phyloP scores from a whole-genome alignment of 805 yeast genomes.

The Babjeviella inositovora region DNA sequence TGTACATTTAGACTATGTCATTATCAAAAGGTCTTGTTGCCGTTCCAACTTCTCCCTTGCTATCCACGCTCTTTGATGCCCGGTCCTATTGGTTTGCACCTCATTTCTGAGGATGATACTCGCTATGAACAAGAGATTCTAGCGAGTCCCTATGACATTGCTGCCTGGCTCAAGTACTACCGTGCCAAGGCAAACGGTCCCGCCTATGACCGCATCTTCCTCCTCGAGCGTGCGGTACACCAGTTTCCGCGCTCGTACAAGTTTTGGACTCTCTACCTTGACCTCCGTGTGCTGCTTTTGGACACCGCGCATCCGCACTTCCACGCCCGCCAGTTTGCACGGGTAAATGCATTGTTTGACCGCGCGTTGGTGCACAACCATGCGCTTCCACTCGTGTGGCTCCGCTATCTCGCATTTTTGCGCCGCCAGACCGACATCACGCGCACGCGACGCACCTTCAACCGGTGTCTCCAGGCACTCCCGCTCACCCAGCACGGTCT shows the following conservation, averaged over 20 bases:
- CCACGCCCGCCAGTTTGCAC: conserved; percentile 11
- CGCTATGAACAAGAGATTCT: conserved; percentile 18
- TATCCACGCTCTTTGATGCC: too few relatives aligned
- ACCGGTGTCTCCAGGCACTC: conserved; percentile 27
- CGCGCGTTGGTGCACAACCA: conserved; percentile 21
- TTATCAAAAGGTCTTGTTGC: too few relatives aligned
- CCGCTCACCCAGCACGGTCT: conserved; percentile 35
- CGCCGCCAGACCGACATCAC: conserved; percentile 15
- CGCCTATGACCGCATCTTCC: conserved; percentile 20
- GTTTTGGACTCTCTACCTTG: conserved; percentile 37
- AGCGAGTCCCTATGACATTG: conserved; percentile 13
- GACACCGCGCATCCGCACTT: conserved; percentile 10
- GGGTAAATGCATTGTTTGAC: conserved; percentile 27
- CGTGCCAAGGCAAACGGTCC: conserved; percentile 11
- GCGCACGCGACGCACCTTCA: conserved; percentile 23
- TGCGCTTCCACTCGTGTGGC: conserved; percentile 36
- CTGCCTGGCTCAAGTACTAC: conserved; percentile 29
- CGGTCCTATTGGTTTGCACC: too few relatives aligned
- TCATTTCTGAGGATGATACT: conserved; percentile 13
- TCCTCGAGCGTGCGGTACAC: conserved; percentile 34
- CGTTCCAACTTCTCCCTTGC: too few relatives aligned
- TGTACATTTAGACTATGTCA: too few relatives aligned
- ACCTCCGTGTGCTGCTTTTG: conserved; percentile 16
- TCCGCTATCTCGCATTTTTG: conserved; percentile 26
- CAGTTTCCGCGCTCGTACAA: conserved; percentile 26